Evolutionary conservation across 305 asterid genomes (phyloP), one percentile per base, ranked within the genome.

Genomic region (Euphrasia arctica): DNA sequence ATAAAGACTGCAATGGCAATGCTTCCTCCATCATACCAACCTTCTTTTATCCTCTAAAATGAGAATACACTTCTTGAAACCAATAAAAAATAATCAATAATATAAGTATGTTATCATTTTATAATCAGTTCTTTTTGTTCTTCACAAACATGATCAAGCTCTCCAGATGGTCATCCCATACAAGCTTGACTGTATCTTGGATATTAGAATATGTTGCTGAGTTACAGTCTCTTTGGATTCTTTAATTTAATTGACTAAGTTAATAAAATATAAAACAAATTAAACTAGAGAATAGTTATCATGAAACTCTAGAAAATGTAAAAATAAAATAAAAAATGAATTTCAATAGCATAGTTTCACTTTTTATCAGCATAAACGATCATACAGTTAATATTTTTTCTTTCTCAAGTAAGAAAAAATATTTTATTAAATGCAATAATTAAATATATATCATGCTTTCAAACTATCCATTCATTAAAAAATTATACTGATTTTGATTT

Each of bases 1-100:
- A 88, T 87, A 74, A 88, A 67, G 66, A 88, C 91, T 48, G 95
- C 96, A 67, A 88, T 83, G 45, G 84, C 60, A 58, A 88, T 88
- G 83, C 96, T 85, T 77, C 95, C 91, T 64, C 96, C 96, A 79
- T 88, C 96, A 70, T 83, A 18, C 22, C 22, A 18, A 18, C 22
- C 22, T 18, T 18, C 22, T 18, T 18, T 18, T 18, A 18, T 18
- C 27, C 96, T 95, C 96, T 88, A 71, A 49, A 63, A 64, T 65
- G 64, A 64, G 11, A 48, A 57, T 11, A 74, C 50, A 22, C 41
- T 25, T 64, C 65, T 58, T 5, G 54, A 54, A 58, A 63, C 31
- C 47, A 7, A 50, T 41, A 74, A 56, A 62, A 62, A 22, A 34
- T 64, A 59, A 67, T 47, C 58, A 31, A 48, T 7, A 12, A 60